Percentiles rank a stretch among this genome's conserved stretches.
phyloP scores from a whole-genome alignment of 2,329 filamentous ascomycete genomes.

The Chaetomium olivaceum region DNA sequence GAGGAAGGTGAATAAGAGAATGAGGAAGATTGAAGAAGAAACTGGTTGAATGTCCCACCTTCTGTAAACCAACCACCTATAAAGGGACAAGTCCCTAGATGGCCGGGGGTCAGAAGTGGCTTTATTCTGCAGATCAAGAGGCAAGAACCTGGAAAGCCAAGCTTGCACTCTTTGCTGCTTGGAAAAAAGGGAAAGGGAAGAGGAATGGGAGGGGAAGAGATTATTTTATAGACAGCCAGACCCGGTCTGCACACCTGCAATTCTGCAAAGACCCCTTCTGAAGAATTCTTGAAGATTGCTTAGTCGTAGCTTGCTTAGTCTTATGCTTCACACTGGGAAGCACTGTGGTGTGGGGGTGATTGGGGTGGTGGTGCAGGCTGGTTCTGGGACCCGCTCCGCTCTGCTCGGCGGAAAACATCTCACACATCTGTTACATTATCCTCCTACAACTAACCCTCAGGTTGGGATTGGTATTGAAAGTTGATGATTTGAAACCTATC shows the following conservation, averaged over 20 bases:
- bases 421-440: not conserved
- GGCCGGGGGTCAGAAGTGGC: not conserved
- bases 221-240: not conserved
- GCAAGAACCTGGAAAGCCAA: conserved; percentile 6
- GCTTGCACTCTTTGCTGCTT: conserved; percentile 2
- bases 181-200: not conserved
- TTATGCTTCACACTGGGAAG: not conserved
- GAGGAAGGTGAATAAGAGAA: too few relatives aligned
- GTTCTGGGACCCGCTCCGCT: not conserved
- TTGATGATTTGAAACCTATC: not conserved
- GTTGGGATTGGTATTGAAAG: too few relatives aligned
- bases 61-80: not conserved
- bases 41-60: conserved; percentile 1
- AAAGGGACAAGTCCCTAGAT: not conserved
- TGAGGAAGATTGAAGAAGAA: not conserved
- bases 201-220: not conserved
- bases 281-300: not conserved
- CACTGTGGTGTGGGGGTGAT: not conserved
- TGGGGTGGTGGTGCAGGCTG: conserved; percentile 5
- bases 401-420: not conserved
- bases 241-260: conserved; percentile 19
- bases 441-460: not conserved
- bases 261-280: not conserved
- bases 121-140: conserved; percentile 3
- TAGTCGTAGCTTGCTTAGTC: not conserved